A percentile compares a stretch with the other conserved stretches of the same genome.
These are phyloP conservation scores for Ceratocystis lukuohia DNA, from an alignment of 2,329 filamentous ascomycete genomes.

Conservation along the genomic window DNA sequence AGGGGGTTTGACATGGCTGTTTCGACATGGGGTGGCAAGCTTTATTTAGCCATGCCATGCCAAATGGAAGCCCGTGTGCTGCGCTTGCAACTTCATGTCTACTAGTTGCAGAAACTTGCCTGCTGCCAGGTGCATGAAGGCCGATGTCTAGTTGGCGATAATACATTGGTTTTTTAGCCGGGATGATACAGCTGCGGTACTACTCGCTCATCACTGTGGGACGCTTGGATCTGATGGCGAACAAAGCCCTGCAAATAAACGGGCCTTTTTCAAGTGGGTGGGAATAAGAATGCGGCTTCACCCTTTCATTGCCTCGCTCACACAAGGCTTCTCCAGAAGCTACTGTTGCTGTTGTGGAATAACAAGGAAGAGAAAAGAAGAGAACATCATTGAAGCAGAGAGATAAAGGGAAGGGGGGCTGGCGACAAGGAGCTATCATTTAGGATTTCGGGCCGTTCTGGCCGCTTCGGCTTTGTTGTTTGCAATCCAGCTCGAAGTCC, in stretches of 20 bases:
- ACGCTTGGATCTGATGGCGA: neutral
- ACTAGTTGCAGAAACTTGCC: neutral
- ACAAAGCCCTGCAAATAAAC: neutral
- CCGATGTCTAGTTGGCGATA: neutral
- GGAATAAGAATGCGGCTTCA: neutral
- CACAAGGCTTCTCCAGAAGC: neutral
- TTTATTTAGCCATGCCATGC: neutral
- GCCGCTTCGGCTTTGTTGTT: constrained; percentile 1
- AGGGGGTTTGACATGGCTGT: neutral
- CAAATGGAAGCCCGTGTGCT: neutral
- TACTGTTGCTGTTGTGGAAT: neutral
- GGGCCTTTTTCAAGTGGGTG: neutral
- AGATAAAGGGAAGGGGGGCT: neutral
- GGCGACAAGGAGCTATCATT: neutral
- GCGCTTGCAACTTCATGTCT: neutral
- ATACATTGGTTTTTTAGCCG: neutral
- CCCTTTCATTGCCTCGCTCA: neutral
- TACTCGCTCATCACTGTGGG: neutral
- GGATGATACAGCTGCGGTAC: neutral
- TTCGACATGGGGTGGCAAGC: neutral
- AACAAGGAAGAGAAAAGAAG: constrained; percentile 1
- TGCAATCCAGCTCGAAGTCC: neutral
- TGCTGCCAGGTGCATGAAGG: neutral
- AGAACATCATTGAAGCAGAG: neutral
- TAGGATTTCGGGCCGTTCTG: constrained; percentile 13